Evolutionary conservation across 1,284 basidiomycete genomes (phyloP).

Genomic region (Sanguinoderma infundibulare): DNA sequence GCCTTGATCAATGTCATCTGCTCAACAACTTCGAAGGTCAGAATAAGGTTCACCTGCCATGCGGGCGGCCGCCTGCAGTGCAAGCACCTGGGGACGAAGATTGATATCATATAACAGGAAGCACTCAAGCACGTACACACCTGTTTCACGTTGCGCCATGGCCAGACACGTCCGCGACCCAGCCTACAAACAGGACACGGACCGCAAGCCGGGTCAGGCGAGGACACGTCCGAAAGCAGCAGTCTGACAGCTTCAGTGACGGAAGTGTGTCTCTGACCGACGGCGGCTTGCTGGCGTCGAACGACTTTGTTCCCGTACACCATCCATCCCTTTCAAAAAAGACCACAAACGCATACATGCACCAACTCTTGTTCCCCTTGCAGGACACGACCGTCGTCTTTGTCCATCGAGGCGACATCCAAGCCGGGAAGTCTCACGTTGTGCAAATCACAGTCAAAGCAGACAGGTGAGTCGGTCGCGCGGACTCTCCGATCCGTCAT

Average conservation of each 20-base stretch:
- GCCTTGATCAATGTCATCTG: no score
- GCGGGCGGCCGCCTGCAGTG: no score
- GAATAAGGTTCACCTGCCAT: no score
- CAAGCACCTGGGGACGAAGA: no score
- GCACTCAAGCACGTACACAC: no score
- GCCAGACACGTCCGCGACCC: no score
- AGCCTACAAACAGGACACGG: no score
- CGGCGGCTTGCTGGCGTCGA: not conserved
- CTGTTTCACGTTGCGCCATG: no score
- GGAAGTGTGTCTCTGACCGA: not conserved
- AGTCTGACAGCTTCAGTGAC: not conserved
- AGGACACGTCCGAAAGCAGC: not conserved
- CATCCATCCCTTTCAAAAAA: not conserved
- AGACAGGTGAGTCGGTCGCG: slow-evolving; percentile 11
- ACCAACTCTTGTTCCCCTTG: slow-evolving; percentile 21
- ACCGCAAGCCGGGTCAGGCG: no score
- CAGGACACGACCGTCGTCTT: slow-evolving; percentile 30
- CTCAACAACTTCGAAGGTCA: no score
- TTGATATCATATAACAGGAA: no score
- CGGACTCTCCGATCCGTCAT: not conserved
- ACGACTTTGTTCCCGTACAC: not conserved
- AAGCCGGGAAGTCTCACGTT: slow-evolving; percentile 5
- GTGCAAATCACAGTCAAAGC: slow-evolving; percentile 30
- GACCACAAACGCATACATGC: not conserved
- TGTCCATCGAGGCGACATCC: slow-evolving; percentile 14